Evolutionary conservation across 768 basidiomycete genomes (phyloP).

Genomic region (Floccularia luteovirens): DNA sequence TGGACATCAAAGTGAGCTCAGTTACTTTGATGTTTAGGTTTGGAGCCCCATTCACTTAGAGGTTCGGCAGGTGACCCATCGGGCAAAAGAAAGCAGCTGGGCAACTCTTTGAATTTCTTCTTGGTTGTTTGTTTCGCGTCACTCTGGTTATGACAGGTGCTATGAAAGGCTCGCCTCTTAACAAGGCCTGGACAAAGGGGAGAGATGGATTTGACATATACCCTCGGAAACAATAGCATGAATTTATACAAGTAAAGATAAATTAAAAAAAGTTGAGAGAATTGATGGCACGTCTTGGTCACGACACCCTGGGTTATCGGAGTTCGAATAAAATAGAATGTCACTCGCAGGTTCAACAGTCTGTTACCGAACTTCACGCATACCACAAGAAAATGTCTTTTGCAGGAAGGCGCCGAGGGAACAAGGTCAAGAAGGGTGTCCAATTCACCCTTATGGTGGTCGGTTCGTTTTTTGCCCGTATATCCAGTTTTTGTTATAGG

Average conservation of each 20-base stretch:
- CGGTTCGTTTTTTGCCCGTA: slow-evolving; percentile 50
- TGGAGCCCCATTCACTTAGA: slow-evolving; percentile 32
- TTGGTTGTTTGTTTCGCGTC: no score
- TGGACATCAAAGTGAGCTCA: no score
- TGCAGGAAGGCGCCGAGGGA: slow-evolving; percentile 79
- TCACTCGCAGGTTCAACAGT: neutral
- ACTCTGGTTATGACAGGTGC: no score
- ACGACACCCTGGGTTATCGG: slow-evolving; percentile 23
- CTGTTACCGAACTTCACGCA: neutral
- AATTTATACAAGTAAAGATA: slow-evolving; percentile 2
- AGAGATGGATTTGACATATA: no score
- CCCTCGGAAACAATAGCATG: no score
- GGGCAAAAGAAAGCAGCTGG: slow-evolving; percentile 31
- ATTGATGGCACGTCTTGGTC: no score
- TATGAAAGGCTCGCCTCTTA: no score
- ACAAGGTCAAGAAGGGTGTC: slow-evolving; percentile 98
- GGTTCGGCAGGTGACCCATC: slow-evolving; percentile 37
- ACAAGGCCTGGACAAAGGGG: no score
- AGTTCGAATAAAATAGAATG: slow-evolving; percentile 23
- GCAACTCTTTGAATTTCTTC: slow-evolving; percentile 56
- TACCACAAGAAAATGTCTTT: slow-evolving; percentile 74
- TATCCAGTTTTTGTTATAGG: slow-evolving; percentile 9
- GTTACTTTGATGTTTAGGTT: no score
- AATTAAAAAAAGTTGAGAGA: slow-evolving; percentile 10
- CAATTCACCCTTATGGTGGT: slow-evolving; percentile 98